Evolutionary conservation across 495 filamentous ascomycete genomes (phyloP), one percentile per base, ranked within the genome.

Genomic region (Baudoinia panamericana): DNA sequence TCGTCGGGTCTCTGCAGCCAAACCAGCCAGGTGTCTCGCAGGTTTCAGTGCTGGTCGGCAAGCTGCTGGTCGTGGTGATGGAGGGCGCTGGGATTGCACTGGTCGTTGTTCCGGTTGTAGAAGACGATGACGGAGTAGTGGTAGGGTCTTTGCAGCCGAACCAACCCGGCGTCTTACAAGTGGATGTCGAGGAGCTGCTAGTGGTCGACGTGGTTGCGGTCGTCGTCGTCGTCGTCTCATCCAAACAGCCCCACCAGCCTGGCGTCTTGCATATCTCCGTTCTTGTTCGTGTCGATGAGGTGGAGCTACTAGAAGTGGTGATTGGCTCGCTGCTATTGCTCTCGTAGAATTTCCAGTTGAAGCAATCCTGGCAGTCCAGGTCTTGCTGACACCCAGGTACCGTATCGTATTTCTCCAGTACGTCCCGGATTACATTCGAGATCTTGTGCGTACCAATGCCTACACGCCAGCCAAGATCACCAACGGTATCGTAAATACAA

Each of bases 401-500:
- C 7, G 66, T 62, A 36, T 85, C 80, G 44, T 95, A 96, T 45
- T 69, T 72, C 53, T 80, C 68, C 36, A 95, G 69, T 7, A 96
- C 84, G 58, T 94, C 81, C 17, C 70, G 66, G 45, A 96, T 93
- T 27, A 95, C 86, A 17, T 63, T 71, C 30, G 73, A 70, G 51
- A 97, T 95, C 51, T 77, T 80, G 58, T 97, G 90, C 18, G 78
- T 86, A 6, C 80, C 77, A 23, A 92, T 68, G 5, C 80, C 82
- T 7, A 92, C 80, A 12, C 92, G 72, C 82, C 90, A 95, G 23
- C 83, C 82, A 53, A 86, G 78, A 54, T 94, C 85, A 18, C 63
- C 73, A 21, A 96, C 88, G 0, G 84, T 85, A 56, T 97, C 88
- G 56, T 93, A 97, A 5, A 78, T 69, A 56, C 92, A 96, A 56